phyloP scores from a whole-genome alignment of 2,329 filamentous ascomycete species.

The Colletotrichum lentis region DNA sequence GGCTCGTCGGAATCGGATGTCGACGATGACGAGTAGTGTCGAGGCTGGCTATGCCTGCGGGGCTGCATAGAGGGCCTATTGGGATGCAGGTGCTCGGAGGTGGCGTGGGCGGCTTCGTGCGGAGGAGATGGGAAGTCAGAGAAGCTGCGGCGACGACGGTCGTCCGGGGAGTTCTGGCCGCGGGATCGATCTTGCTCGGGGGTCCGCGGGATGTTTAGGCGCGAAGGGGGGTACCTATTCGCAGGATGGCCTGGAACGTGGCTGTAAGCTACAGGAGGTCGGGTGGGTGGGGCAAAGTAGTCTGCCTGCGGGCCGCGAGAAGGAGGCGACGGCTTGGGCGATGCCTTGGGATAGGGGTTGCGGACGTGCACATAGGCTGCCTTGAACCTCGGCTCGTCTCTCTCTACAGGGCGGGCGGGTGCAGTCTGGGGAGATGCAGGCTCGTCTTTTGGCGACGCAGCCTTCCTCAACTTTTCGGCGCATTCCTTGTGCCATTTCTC shows the following conservation, averaged over 20 bases:
- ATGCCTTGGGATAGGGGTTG: constrained; percentile 43
- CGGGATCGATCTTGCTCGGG: constrained; percentile 46
- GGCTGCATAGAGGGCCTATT: constrained; percentile 44
- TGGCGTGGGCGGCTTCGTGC: constrained; percentile 43
- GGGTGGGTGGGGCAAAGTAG: constrained; percentile 44
- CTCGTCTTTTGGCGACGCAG: constrained; percentile 57
- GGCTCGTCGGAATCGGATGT: constrained; percentile 50
- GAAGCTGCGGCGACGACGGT: constrained; percentile 59
- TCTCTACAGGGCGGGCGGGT: constrained; percentile 44
- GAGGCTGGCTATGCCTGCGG: constrained; percentile 61
- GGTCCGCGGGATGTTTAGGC: constrained; percentile 44
- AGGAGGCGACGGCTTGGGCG: constrained; percentile 38
- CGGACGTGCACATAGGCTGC: constrained; percentile 50
- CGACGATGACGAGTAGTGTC: constrained; percentile 54
- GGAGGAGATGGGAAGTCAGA: constrained; percentile 58
- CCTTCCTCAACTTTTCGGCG: constrained; percentile 71
- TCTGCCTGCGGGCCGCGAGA: constrained; percentile 43
- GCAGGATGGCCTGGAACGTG: constrained; percentile 55
- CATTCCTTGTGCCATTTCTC: constrained; percentile 86
- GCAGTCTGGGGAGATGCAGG: constrained; percentile 43
- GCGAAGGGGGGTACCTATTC: constrained; percentile 47
- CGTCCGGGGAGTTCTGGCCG: constrained; percentile 51
- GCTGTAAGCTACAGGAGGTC: constrained; percentile 49
- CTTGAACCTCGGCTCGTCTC: constrained; percentile 48
- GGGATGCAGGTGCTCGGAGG: constrained; percentile 48